A percentile compares a stretch with the other conserved stretches of the same genome.
Conservation (phyloP, 2,329 filamentous ascomycete species). For the Cladosporium cucumerinum region DNA sequence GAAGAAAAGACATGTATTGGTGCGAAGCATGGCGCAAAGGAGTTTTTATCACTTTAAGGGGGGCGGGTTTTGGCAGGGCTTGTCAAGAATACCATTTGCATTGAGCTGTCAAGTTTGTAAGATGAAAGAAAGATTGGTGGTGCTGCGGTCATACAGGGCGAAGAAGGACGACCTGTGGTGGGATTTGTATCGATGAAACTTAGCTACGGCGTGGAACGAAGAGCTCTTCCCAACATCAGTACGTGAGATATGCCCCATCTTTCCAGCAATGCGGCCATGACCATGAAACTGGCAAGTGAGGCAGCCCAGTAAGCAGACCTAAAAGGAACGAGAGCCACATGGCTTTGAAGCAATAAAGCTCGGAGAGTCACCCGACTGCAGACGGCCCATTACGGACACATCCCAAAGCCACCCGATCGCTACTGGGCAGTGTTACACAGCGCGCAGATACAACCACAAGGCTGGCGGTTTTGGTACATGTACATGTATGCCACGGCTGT, state of each 20-base stretch:
- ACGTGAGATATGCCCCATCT: not conserved
- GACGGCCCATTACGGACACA: not conserved
- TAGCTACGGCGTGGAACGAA: not conserved
- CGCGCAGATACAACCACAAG: not conserved
- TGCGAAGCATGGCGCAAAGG: constrained; percentile 19
- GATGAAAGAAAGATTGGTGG: constrained; percentile 1
- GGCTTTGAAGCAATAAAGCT: not conserved
- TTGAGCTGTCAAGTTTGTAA: constrained; percentile 9
- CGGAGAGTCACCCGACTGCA: not conserved
- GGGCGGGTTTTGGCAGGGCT: constrained; percentile 4
- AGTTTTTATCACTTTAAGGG: constrained; percentile 9
- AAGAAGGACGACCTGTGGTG: not conserved
- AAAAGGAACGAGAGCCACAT: not conserved
- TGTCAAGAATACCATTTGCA: not conserved
- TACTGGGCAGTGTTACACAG: not conserved
- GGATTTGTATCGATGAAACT: not conserved
- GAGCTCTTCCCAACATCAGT: not conserved
- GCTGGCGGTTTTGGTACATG: not conserved
- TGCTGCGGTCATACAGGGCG: not conserved
- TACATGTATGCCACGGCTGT: not conserved
- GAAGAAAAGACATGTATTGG: constrained; percentile 3
- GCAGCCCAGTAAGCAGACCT: not conserved
- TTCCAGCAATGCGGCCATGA: not conserved
- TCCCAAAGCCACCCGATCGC: not conserved
- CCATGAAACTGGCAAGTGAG: too few relatives aligned